A percentile compares a stretch with the other conserved stretches of the same genome.
phyloP scores from a whole-genome alignment of 768 basidiomycete genomes.

The Lactarius akahatsu region DNA sequence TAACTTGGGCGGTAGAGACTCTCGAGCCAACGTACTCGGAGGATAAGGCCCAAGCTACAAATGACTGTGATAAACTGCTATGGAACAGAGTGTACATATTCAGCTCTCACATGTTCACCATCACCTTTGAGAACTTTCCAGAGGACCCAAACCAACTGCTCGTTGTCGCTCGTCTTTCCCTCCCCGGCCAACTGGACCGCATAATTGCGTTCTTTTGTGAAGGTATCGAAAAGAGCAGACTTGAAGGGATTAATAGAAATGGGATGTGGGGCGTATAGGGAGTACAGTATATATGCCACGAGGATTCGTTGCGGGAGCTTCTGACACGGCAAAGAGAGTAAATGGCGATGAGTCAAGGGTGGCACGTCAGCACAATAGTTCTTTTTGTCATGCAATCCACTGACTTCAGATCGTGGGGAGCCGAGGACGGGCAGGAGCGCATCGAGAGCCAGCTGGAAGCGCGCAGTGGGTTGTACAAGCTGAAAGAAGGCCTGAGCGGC shows the following conservation, averaged over 20 bases:
- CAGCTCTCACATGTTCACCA: conserved; percentile 66
- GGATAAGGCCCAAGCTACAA: conserved; percentile 80
- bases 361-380: not conserved
- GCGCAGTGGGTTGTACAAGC: conserved; percentile 70
- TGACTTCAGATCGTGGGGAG: conserved; percentile 33
- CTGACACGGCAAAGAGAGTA: not conserved
- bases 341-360: not conserved
- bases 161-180: conserved; percentile 56
- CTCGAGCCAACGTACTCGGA: conserved; percentile 68
- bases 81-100: conserved; percentile 5
- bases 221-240: conserved; percentile 65
- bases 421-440: conserved; percentile 73
- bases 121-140: conserved; percentile 87
- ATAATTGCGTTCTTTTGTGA: conserved; percentile 63
- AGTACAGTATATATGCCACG: conserved; percentile 76
- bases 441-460: conserved; percentile 83
- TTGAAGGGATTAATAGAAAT: conserved; percentile 82
- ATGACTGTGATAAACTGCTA: conserved; percentile 22
- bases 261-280: conserved; percentile 77
- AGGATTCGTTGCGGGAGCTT: conserved; percentile 74
- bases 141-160: conserved; percentile 81
- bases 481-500: conserved; percentile 73
- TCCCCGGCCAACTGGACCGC: conserved; percentile 52
- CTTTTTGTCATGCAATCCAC: conserved; percentile 3
- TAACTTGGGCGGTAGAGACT: conserved; percentile 73